Conservation (phyloP, 345 rosid species). For the Arabidopsis arenosa region DNA sequence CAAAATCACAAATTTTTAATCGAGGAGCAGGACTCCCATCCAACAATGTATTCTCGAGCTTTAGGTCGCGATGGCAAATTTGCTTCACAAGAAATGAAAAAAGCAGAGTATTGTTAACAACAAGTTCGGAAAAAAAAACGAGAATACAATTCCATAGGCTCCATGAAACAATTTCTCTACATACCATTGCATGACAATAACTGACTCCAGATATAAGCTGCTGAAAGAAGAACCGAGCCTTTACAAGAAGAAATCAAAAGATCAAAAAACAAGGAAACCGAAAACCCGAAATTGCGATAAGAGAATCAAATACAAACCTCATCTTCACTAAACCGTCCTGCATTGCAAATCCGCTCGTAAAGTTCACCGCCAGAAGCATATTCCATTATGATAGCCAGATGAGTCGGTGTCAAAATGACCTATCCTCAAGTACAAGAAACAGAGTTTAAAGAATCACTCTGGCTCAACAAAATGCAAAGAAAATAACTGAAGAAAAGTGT, state of each 20-base stretch:
- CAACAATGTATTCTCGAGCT: constrained; percentile 87
- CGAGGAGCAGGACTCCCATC: constrained; percentile 97
- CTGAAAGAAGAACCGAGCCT: constrained; percentile 52
- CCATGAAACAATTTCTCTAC: constrained; percentile 17
- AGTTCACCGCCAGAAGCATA: constrained; percentile 97
- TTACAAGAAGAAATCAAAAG: background rate
- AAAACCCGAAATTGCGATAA: background rate
- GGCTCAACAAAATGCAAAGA: background rate
- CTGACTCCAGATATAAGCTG: constrained; percentile 53
- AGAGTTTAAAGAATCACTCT: background rate
- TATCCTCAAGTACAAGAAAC: constrained; percentile 36
- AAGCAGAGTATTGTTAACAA: constrained; percentile 11
- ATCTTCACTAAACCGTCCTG: constrained; percentile 88
- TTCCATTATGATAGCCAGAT: constrained; percentile 96
- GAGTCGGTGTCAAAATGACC: constrained; percentile 92
- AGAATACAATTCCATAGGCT: background rate
- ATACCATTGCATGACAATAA: constrained; percentile 48
- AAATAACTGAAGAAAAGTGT: background rate
- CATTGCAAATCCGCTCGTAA: constrained; percentile 82
- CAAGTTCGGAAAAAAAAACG: background rate
- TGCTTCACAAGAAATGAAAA: constrained; percentile 59
- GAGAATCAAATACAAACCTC: constrained; percentile 57
- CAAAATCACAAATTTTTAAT: constrained; percentile 93
- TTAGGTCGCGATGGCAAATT: constrained; percentile 93
- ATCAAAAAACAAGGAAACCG: background rate